Evolutionary conservation across 306 rosid species (phyloP).

Genomic region (Castanospermum australe): DNA sequence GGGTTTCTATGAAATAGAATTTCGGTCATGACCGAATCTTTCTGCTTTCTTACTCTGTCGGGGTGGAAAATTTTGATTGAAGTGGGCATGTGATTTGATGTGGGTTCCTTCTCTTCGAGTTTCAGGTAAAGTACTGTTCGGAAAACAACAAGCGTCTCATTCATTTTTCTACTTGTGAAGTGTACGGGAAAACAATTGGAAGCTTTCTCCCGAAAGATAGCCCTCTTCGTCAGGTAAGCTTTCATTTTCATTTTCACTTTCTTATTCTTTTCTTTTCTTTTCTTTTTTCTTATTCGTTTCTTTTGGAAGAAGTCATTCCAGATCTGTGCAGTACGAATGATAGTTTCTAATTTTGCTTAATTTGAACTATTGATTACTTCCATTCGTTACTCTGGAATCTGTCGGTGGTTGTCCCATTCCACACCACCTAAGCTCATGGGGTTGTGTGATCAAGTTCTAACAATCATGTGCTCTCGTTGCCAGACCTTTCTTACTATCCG

Average conservation of each 20-base stretch:
- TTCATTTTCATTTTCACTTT: conserved; percentile 40
- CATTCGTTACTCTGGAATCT: not conserved
- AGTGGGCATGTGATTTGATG: conserved; percentile 34
- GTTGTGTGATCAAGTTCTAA: not conserved
- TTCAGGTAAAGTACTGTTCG: conserved; percentile 87
- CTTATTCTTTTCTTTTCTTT: not conserved
- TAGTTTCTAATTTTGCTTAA: not conserved
- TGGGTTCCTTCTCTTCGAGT: conserved; percentile 1
- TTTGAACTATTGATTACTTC: not conserved
- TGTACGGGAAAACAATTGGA: conserved; percentile 94
- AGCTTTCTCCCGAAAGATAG: conserved; percentile 91
- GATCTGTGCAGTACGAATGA: conserved; percentile 3
- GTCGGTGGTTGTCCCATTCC: conserved; percentile 13
- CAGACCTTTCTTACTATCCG: too few species aligned
- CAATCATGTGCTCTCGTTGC: not conserved
- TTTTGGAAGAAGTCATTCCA: not conserved
- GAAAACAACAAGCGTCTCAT: conserved; percentile 85
- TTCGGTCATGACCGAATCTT: not conserved
- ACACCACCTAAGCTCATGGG: not conserved
- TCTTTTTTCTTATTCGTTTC: not conserved
- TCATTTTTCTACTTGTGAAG: conserved; percentile 96
- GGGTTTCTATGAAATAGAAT: not conserved
- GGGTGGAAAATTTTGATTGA: conserved; percentile 23
- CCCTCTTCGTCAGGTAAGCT: conserved; percentile 77
- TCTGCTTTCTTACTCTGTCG: not conserved